Evolutionary conservation across 2,329 filamentous ascomycete genomes (phyloP), one percentile per base, ranked within the genome.

Genomic region (Grosmannia huntii): DNA sequence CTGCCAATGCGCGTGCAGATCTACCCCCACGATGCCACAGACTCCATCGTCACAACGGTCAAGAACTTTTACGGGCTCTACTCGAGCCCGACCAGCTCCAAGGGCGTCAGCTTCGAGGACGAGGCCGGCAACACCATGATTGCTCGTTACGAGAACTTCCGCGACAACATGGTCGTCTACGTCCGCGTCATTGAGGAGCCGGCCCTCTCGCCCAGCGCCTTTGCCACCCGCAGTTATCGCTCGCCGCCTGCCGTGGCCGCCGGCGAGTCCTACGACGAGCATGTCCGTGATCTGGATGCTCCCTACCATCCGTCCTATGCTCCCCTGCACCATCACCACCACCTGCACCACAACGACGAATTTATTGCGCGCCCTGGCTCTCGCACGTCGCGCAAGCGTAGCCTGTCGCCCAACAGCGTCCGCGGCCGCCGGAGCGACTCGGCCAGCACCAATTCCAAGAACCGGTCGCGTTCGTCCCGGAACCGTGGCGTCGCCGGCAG

Each of bases 61-160:
- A 97, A 96, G 80, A 97, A 96, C 77, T 97, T 97, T 75, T 97
- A 96, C 70, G 94, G 94, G 61, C 81, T 99, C 64, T 96, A 96
- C 71, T 89, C 92, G 64, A 85, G 82, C 62, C 77, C 79, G 41
- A 74, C 73, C 62, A 81, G 83, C 65, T 83, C 83, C 65, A 86
- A 86, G 69, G 91, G 94, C 64, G 87, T 99, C 68, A 95, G 90
- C 74, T 97, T 99, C 68, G 92, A 97, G 73, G 92, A 97, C 71
- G 83, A 89, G 63, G 78, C 87, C 66, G 90, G 89, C 67, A 92
- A 88, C 67, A 95, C 88, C 61, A 83, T 99, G 68, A 97, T 99
- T 72, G 90, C 92, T 63, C 84, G 90, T 61, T 96, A 96, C 71
- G 92, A 97, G 73, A 99, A 99, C 76, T 90, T 99, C 69, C 81